Percentiles rank a stretch among this genome's conserved stretches.
Conservation (phyloP, 2,329 filamentous ascomycete species). For the Monosporascus sp. region DNA sequence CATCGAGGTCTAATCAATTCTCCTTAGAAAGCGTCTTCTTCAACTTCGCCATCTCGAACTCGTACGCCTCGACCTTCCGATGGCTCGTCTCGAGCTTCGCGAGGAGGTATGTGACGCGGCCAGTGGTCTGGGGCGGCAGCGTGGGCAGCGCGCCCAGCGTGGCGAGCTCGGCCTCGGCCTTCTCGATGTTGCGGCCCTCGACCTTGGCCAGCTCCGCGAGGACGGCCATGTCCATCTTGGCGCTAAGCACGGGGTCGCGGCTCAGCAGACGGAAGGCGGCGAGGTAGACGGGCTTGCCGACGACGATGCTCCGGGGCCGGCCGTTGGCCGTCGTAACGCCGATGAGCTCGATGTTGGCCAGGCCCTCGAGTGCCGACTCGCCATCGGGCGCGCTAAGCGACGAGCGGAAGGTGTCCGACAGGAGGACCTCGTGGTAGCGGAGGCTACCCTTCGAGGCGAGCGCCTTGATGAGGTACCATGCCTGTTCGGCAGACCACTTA, state of each 20-base stretch:
- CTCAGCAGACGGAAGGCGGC: constrained; percentile 73
- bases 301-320: constrained; percentile 70
- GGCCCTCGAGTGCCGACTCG: constrained; percentile 70
- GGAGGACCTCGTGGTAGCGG: constrained; percentile 79
- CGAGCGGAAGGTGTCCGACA: constrained; percentile 68
- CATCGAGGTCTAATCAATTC: constrained; percentile 7
- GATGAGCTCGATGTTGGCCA: constrained; percentile 84
- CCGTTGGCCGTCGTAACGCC: constrained; percentile 68
- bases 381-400: constrained; percentile 54
- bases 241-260: constrained; percentile 66
- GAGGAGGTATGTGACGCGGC: constrained; percentile 67
- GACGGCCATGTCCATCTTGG: constrained; percentile 68
- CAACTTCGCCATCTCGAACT: constrained; percentile 64
- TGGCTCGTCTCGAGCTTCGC: constrained; percentile 71
- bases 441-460: constrained; percentile 66
- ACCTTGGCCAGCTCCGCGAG: constrained; percentile 64
- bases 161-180: constrained; percentile 72
- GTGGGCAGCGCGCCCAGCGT: constrained; percentile 66
- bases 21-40: constrained; percentile 61
- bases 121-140: constrained; percentile 62
- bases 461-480: constrained; percentile 80
- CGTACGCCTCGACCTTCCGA: constrained; percentile 66
- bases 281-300: constrained; percentile 83
- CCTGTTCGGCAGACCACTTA: constrained; percentile 79
- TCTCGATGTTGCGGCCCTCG: constrained; percentile 70